These are phyloP conservation scores for Nitzschia putrida DNA, from an alignment of 108 stramenopile species.

Conservation along the genomic window DNA sequence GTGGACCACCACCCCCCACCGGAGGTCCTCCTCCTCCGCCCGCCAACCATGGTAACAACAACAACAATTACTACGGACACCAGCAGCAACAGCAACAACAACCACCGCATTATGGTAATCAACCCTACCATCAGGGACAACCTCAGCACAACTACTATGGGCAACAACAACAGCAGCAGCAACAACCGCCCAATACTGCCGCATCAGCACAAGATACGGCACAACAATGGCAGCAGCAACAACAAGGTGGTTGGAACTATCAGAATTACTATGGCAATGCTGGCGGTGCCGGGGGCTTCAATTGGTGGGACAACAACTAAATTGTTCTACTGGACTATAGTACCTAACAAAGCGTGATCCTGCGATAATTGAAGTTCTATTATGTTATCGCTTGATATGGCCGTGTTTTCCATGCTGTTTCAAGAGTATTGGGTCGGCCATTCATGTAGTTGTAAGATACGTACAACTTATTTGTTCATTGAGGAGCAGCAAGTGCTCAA, in stretches of 20 bases:
- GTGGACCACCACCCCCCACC: conserved; percentile 34
- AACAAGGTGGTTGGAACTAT: conserved; percentile 63
- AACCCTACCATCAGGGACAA: conserved; percentile 10
- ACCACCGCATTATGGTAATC: conserved; percentile 23
- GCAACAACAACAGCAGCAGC: conserved; percentile 30
- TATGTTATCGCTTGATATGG: no score
- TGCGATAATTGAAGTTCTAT: no score
- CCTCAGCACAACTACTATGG: conserved; percentile 19
- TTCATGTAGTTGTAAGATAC: no score
- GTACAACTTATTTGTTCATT: no score
- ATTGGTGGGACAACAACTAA: conserved; percentile 78
- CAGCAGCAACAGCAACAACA: conserved; percentile 18
- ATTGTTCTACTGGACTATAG: background rate
- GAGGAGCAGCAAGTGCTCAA: background rate
- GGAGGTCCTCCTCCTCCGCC: conserved; percentile 25
- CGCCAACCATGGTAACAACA: conserved; percentile 22
- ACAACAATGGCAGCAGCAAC: conserved; percentile 52
- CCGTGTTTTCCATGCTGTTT: no score
- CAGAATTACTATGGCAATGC: conserved; percentile 66
- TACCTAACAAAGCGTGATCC: no score
- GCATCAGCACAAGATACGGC: conserved; percentile 19
- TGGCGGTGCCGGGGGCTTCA: conserved; percentile 66
- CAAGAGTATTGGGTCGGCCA: no score
- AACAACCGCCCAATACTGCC: conserved; percentile 35
- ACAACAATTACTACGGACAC: conserved; percentile 34